Percentiles rank a stretch among this genome's conserved stretches.
Evolutionary conservation across 1,284 basidiomycete species (phyloP).

Genomic region (Stereum hirsutum): DNA sequence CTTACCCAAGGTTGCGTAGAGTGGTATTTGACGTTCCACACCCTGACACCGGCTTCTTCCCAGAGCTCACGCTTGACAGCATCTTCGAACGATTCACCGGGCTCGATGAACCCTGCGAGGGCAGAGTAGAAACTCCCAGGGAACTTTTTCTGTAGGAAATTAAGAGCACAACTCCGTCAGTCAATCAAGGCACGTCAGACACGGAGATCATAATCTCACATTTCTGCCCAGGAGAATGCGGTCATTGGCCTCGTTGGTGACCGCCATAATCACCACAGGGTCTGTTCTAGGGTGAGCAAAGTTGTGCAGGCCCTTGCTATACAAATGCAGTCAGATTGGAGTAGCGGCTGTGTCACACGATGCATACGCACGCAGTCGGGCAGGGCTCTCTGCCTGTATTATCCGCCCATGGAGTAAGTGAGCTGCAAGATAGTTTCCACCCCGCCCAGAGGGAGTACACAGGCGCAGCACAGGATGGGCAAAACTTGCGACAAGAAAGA

Average conservation of each 20-base stretch:
- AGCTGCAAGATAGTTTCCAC: conserved; percentile 85
- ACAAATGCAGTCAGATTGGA: conserved; percentile 10
- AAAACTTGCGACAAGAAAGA: conserved; percentile 49
- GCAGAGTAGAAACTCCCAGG: conserved; percentile 77
- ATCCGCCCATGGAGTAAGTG: conserved; percentile 63
- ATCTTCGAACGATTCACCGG: conserved; percentile 93
- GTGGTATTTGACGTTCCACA: conserved; percentile 83
- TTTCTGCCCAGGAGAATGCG: conserved; percentile 83
- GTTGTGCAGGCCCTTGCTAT: conserved; percentile 78
- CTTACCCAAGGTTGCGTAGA: conserved; percentile 77
- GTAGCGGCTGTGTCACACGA: background rate
- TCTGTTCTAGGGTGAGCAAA: conserved; percentile 86
- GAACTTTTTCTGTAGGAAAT: conserved; percentile 47
- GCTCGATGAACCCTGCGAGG: conserved; percentile 86
- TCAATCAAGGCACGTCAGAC: too few species aligned
- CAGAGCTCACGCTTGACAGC: conserved; percentile 89
- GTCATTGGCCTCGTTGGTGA: conserved; percentile 70
- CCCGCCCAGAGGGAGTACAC: conserved; percentile 91
- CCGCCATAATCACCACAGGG: conserved; percentile 88
- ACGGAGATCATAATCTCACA: conserved; percentile 33
- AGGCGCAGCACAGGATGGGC: conserved; percentile 77
- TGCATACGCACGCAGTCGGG: conserved; percentile 46
- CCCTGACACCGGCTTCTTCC: conserved; percentile 89
- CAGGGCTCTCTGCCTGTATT: conserved; percentile 55
- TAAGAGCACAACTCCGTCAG: background rate